Evolutionary conservation across 768 basidiomycete species (phyloP), one percentile per base, ranked within the genome.

Genomic region (Psilocybe tampanensis): DNA sequence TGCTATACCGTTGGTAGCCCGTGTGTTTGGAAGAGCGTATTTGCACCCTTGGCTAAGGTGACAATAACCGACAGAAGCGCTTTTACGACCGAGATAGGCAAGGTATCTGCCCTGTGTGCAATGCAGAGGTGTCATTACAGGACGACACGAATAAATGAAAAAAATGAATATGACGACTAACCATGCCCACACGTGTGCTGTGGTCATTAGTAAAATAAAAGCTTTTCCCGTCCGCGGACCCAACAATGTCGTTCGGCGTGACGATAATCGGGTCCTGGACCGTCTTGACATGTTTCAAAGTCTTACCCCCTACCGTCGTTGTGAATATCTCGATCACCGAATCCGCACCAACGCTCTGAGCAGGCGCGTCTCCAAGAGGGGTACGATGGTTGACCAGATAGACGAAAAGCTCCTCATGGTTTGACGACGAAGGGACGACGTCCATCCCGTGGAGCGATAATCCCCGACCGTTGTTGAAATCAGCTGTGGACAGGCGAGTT

Each of bases 141-240:
- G 18, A 15, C 8, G 7, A 48, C n/a, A 26, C 12, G 45, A 2
- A 11, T 18, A 32, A 19, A 33, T 15, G 17, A 32, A 17, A 47
- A 47, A 15, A 4, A 12, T 13, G 8, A 15, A 24, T 7, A 54
- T 36, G 32, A 44, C 26, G 3, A 67, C 86, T 47, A 66, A 89
- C 88, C 44, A 75, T 59, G 44, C 85, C 81, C 13, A 76, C 69
- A 68, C 87, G 89, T 24, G 64, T 64, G 13, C 74, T 73, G 58
- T 85, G 76, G 58, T 90, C 86, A 63, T 92, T 92, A 18, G 89
- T 88, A 64, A 90, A 82, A 68, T 82, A 84, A 56, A 91, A 84
- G 34, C 81, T 82, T 52, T 79, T 73, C 15, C 87, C 87, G 59
- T 90, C 85, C 4, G 81, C 67, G 19, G 77, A 80, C 23, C 89